Percentiles rank a stretch among this genome's conserved stretches.
phyloP scores from a whole-genome alignment of 2,329 filamentous ascomycete genomes.

The Aspergillus ibericus region DNA sequence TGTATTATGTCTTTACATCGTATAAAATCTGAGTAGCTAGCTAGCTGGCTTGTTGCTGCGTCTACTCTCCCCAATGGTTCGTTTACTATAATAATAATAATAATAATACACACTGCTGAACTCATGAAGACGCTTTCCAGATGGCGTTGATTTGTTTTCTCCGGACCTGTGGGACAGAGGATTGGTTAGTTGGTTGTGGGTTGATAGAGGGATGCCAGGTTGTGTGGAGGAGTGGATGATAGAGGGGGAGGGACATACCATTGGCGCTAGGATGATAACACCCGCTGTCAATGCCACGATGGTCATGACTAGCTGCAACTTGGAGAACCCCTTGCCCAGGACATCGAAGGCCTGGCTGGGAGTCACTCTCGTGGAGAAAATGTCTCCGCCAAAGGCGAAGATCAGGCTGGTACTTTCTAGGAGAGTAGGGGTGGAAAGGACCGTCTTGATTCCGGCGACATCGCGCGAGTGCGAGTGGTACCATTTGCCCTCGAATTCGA shows the following conservation, averaged over 20 bases:
- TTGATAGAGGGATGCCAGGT: background rate
- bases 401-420: constrained; percentile 91
- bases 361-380: constrained; percentile 83
- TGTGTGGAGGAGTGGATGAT: background rate
- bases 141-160: constrained; percentile 52
- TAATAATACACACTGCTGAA: background rate
- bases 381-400: constrained; percentile 79
- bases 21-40: too few species aligned
- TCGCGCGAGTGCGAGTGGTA: constrained; percentile 80
- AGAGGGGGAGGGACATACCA: constrained; percentile 61
- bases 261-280: constrained; percentile 75
- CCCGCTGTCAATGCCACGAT: constrained; percentile 76
- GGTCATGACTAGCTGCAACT: constrained; percentile 78
- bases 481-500: constrained; percentile 82
- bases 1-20: constrained; percentile 1
- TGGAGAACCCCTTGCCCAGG: constrained; percentile 90
- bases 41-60: background rate
- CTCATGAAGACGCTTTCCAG: constrained; percentile 20
- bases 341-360: constrained; percentile 91
- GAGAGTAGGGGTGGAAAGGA: constrained; percentile 73
- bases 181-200: background rate
- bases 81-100: background rate
- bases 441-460: constrained; percentile 69
- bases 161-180: constrained; percentile 39
- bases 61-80: too few species aligned